Evolutionary conservation across 1,284 basidiomycete genomes (phyloP), one percentile per base, ranked within the genome.

Genomic region (Sporisorium graminicola): DNA sequence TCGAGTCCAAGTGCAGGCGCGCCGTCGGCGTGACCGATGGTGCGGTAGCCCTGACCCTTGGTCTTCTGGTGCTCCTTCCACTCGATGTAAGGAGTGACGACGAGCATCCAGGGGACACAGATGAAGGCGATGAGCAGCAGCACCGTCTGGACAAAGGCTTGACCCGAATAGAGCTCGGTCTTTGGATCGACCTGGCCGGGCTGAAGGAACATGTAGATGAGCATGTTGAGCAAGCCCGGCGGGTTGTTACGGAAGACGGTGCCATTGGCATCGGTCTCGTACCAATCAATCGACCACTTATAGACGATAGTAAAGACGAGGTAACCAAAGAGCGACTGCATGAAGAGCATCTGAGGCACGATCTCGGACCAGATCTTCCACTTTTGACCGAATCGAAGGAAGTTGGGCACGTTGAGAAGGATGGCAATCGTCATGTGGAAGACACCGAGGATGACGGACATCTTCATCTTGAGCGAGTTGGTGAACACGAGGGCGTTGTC

Each of bases 401-500:
- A 93, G 88, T 99, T 99, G 52, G 95, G 94, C 8, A 98, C 88
- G 89, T 98, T 95, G 59, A 99, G 89, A 86, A 94, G 97, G 79
- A 98, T 90, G 29, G 96, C 94, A 86, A 99, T 98, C 13, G 96
- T 94, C 96, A 99, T 99, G 86, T 99, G 97, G 78, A 94, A 92
- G 77, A 99, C 96, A 87, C 97, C 97, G 65, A 99, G 88, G 60
- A 99, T 91, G 85, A 99, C 92, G 18, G 94, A 94, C 94, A 99
- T 95, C 89, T 99, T 99, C 97, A 99, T 99, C 91, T 99, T 99
- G 89, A 97, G 95, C 62, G 95, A 98, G 87, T 99, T 99, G 74
- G 93, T 93, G 86, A 99, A 99, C 62, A 98, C 91, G 66, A 99
- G 89, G 1, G 89, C 89, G 85, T 99, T 99, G 79, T 95, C 93